Conservation (phyloP, 2,329 filamentous ascomycete species). For the Peltaster fructicola region DNA sequence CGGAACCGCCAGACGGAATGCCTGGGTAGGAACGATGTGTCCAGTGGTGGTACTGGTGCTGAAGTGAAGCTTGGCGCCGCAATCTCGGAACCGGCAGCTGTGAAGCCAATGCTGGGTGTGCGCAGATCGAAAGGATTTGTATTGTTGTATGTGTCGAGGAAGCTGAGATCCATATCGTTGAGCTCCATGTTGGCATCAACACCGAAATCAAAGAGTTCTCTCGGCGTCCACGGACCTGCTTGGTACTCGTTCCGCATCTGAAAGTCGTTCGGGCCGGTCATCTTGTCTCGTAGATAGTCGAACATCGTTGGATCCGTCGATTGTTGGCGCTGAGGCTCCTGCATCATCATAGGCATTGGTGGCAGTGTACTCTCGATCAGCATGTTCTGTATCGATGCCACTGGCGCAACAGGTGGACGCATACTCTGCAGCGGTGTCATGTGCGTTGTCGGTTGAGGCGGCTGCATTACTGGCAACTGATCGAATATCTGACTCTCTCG, state of each 20-base stretch:
- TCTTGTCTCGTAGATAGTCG: slow-evolving; percentile 18
- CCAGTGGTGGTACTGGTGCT: slow-evolving; percentile 16
- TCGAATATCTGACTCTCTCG: not conserved
- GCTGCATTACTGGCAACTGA: not conserved
- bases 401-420: no score
- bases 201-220: slow-evolving; percentile 27
- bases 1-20: slow-evolving; percentile 28
- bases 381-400: no score
- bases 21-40: slow-evolving; percentile 21
- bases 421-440: slow-evolving; percentile 6
- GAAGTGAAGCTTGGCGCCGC: slow-evolving; percentile 18
- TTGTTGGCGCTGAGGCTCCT: slow-evolving; percentile 5
- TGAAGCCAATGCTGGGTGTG: slow-evolving; percentile 17
- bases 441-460: slow-evolving; percentile 4
- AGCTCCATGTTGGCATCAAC: slow-evolving; percentile 28
- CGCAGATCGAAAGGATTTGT: slow-evolving; percentile 24
- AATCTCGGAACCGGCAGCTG: slow-evolving; percentile 16
- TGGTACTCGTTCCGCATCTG: slow-evolving; percentile 16
- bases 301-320: slow-evolving; percentile 14
- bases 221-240: slow-evolving; percentile 24
- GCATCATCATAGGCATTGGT: slow-evolving; percentile 3
- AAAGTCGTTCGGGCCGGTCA: slow-evolving; percentile 11
- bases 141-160: slow-evolving; percentile 29
- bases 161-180: slow-evolving; percentile 27
- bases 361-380: no score